Conservation (phyloP, 1,284 basidiomycete species). For the Marasmius sp. region DNA sequence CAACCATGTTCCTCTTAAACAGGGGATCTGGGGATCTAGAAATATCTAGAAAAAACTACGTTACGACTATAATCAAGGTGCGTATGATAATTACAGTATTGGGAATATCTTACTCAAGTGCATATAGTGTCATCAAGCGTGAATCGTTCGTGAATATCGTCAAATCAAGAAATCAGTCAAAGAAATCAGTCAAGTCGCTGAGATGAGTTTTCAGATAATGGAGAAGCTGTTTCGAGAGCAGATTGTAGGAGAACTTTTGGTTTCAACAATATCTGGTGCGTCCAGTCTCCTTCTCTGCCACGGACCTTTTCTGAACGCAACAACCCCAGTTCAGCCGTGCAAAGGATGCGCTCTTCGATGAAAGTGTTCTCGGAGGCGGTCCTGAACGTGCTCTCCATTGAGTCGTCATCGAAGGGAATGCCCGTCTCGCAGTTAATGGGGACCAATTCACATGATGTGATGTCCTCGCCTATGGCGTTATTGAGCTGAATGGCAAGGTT, state of each 20-base stretch:
- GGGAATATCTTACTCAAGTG: background rate
- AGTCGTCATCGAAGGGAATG: conserved; percentile 33
- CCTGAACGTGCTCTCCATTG: conserved; percentile 47
- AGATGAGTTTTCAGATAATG: background rate
- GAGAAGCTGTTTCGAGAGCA: background rate
- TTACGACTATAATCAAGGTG: background rate
- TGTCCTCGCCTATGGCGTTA: conserved; percentile 49
- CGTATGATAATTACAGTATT: background rate
- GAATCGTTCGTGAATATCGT: too few species aligned
- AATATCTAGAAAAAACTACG: background rate
- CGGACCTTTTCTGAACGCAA: conserved; percentile 32
- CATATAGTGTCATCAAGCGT: background rate
- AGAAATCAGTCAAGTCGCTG: background rate
- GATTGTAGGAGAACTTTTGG: conserved; percentile 33
- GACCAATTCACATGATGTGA: conserved; percentile 50
- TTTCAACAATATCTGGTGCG: conserved; percentile 26
- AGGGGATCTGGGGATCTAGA: background rate
- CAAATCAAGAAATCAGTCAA: background rate
- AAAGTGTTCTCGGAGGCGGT: conserved; percentile 6
- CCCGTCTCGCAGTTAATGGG: conserved; percentile 39
- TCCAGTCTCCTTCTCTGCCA: conserved; percentile 27
- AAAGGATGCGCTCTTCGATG: conserved; percentile 29
- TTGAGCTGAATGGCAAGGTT: conserved; percentile 44
- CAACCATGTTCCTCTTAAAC: too few species aligned
- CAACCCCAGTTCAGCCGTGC: conserved; percentile 44